Evolutionary conservation across 2,329 filamentous ascomycete species (phyloP).

Genomic region (Atkinsonella texensis): DNA sequence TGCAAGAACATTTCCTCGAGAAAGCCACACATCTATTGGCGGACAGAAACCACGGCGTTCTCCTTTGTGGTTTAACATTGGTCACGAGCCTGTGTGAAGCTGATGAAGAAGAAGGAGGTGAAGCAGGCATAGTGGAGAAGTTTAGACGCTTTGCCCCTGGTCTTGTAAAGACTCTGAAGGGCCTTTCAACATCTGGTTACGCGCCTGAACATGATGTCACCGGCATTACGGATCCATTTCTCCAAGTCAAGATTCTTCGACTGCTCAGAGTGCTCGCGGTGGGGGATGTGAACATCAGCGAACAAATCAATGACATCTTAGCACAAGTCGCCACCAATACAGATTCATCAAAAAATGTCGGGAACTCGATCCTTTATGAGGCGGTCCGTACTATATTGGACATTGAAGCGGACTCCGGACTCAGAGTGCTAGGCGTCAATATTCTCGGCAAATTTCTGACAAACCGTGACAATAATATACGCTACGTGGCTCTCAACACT

Average conservation of each 20-base stretch:
- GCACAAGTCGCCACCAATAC: conserved; percentile 97
- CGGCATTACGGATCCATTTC: conserved; percentile 92
- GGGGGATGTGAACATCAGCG: conserved; percentile 77
- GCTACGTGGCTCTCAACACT: conserved; percentile 94
- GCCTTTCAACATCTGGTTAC: conserved; percentile 87
- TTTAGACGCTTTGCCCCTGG: conserved; percentile 78
- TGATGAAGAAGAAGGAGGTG: conserved; percentile 84
- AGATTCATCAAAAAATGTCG: conserved; percentile 95
- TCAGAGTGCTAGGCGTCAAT: conserved; percentile 91
- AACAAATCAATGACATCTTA: conserved; percentile 96
- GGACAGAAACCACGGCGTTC: conserved; percentile 89
- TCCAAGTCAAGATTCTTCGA: conserved; percentile 91
- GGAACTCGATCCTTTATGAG: conserved; percentile 96
- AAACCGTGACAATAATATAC: conserved; percentile 99
- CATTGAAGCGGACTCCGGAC: conserved; percentile 91
- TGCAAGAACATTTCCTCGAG: conserved; percentile 94
- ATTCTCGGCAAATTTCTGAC: conserved; percentile 96
- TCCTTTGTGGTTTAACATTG: conserved; percentile 83
- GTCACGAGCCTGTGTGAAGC: conserved; percentile 89
- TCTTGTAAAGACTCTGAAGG: conserved; percentile 83
- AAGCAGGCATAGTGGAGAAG: conserved; percentile 79
- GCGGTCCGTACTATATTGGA: conserved; percentile 94
- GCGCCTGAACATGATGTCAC: conserved; percentile 97
- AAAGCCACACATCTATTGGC: conserved; percentile 81
- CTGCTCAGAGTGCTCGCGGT: conserved; percentile 76